Percentiles rank a stretch among this genome's conserved stretches.
Conservation (phyloP, 2,329 filamentous ascomycete genomes). For the Botrytis porri region DNA sequence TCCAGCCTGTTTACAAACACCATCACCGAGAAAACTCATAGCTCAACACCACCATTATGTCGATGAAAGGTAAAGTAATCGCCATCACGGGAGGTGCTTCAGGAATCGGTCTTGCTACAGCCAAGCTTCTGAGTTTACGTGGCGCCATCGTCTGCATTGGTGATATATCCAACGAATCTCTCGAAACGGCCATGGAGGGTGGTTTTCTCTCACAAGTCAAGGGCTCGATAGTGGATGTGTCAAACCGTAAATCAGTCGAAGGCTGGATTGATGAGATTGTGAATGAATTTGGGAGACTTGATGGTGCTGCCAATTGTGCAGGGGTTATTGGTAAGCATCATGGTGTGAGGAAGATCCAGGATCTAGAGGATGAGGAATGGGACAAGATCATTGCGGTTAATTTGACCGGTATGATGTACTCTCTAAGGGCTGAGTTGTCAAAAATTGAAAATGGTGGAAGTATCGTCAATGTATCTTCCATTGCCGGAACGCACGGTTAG, state of each 20-base stretch:
- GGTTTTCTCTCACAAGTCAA: background rate
- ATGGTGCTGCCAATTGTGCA: constrained; percentile 53
- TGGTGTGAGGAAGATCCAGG: constrained; percentile 34
- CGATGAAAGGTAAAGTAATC: constrained; percentile 51
- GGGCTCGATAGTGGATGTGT: constrained; percentile 32
- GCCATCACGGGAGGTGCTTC: constrained; percentile 77
- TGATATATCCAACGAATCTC: constrained; percentile 25
- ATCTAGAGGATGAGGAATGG: constrained; percentile 41
- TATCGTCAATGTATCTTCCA: constrained; percentile 45
- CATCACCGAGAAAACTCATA: background rate
- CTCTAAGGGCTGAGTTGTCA: constrained; percentile 40
- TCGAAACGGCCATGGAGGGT: constrained; percentile 32
- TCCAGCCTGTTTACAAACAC: background rate
- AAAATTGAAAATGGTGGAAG: constrained; percentile 41
- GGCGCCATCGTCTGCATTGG: constrained; percentile 33
- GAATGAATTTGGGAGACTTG: constrained; percentile 39
- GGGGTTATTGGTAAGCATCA: constrained; percentile 40
- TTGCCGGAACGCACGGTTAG: constrained; percentile 48
- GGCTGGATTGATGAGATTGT: constrained; percentile 41
- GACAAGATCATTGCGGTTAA: constrained; percentile 42
- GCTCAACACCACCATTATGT: constrained; percentile 27
- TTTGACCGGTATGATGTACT: constrained; percentile 41
- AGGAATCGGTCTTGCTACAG: constrained; percentile 73
- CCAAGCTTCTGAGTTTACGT: constrained; percentile 44
- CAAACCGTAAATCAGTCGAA: constrained; percentile 36